Percentiles rank a stretch among this genome's conserved stretches.
phyloP scores from a whole-genome alignment of 345 rosid species.

The Salix arbutifolia region DNA sequence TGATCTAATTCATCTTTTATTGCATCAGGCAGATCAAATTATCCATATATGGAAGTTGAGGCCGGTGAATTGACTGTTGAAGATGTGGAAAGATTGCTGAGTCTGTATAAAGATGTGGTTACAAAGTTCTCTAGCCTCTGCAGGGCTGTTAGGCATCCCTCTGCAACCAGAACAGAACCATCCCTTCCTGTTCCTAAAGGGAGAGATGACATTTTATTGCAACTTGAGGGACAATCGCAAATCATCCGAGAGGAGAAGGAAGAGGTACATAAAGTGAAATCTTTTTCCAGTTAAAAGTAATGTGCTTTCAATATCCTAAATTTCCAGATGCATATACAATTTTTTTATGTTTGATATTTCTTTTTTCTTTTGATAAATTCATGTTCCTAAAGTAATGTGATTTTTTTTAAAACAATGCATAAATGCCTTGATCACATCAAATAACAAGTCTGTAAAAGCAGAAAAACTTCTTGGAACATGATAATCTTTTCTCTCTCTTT shows the following conservation, averaged over 20 bases:
- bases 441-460: not conserved
- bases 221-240: conserved; percentile 1
- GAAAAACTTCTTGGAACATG: not conserved
- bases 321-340: not conserved
- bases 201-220: not conserved
- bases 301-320: not conserved
- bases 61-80: conserved; percentile 41
- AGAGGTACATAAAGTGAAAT: conserved; percentile 7
- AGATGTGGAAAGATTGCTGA: conserved; percentile 48
- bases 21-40: conserved; percentile 29
- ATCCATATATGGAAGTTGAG: conserved; percentile 50
- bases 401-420: too few relatives aligned
- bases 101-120: conserved; percentile 54
- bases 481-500: not conserved
- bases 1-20: not conserved
- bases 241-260: not conserved
- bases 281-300: not conserved
- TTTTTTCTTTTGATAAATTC: too few relatives aligned
- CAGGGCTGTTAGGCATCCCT: conserved; percentile 28
- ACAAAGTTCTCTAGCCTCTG: conserved; percentile 38
- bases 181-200: conserved; percentile 10
- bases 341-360: too few relatives aligned
- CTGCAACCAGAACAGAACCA: conserved; percentile 15
- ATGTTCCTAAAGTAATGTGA: too few relatives aligned
- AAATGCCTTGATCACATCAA: not conserved